Evolutionary conservation across 2,329 filamentous ascomycete genomes (phyloP).

Genomic region (Xylaria sp.): DNA sequence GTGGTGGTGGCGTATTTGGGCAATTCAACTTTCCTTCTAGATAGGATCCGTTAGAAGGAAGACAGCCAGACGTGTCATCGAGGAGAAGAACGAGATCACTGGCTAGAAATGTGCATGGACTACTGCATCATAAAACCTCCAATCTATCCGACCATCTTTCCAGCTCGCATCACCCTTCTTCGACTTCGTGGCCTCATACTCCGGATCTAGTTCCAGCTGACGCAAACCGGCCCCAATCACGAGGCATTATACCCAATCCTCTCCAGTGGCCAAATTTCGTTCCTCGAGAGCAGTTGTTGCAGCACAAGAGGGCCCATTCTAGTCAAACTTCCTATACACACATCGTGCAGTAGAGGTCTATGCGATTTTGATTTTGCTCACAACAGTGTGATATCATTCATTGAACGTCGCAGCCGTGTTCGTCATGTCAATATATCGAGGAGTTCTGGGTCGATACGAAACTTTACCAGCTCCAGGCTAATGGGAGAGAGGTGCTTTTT

Average conservation of each 20-base stretch:
- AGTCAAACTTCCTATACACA: background rate
- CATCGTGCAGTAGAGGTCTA: background rate
- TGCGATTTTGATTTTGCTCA: slow-evolving; percentile 1
- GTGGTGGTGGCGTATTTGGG: slow-evolving; percentile 78
- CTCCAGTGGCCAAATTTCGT: slow-evolving; percentile 33
- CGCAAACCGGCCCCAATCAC: slow-evolving; percentile 14
- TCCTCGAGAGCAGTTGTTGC: slow-evolving; percentile 11
- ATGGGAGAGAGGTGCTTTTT: slow-evolving; percentile 23
- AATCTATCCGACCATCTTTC: slow-evolving; percentile 16
- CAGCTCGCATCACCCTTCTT: slow-evolving; percentile 15
- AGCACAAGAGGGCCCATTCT: slow-evolving; percentile 3
- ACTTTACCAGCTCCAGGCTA: background rate
- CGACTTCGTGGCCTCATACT: slow-evolving; percentile 31
- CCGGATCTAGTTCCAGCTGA: slow-evolving; percentile 3
- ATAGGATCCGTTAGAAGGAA: slow-evolving; percentile 46
- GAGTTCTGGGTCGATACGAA: slow-evolving; percentile 3
- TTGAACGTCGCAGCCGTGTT: slow-evolving; percentile 10
- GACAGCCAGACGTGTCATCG: slow-evolving; percentile 24
- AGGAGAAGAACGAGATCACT: slow-evolving; percentile 16
- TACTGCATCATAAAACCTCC: background rate
- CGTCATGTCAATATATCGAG: slow-evolving; percentile 27
- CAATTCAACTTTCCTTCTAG: slow-evolving; percentile 67
- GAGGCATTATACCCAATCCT: slow-evolving; percentile 34
- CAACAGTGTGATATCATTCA: slow-evolving; percentile 12
- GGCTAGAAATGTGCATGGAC: slow-evolving; percentile 23